Conservation (phyloP, 2,329 filamentous ascomycete species). For the Xylariaceae sp. region DNA sequence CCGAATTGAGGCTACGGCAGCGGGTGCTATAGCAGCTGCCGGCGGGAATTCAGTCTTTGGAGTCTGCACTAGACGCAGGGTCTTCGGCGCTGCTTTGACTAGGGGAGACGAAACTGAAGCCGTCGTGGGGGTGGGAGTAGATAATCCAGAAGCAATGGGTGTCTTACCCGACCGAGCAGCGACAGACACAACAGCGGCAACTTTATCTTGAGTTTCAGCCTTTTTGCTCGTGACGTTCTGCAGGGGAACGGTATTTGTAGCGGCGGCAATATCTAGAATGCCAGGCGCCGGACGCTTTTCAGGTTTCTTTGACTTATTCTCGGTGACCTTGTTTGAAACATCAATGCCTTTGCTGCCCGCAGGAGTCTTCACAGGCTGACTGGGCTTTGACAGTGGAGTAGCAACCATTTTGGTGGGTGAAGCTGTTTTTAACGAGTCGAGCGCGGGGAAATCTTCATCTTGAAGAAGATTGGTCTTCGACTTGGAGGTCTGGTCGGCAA, state of each 20-base stretch:
- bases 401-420: constrained; percentile 33
- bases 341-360: constrained; percentile 29
- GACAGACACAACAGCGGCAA: constrained; percentile 13
- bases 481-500: constrained; percentile 37
- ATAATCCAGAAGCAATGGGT: constrained; percentile 40
- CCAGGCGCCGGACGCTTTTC: constrained; percentile 37
- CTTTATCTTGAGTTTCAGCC: constrained; percentile 21
- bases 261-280: constrained; percentile 45
- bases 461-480: constrained; percentile 40
- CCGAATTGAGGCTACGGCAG: constrained; percentile 29
- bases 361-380: constrained; percentile 27
- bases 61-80: constrained; percentile 63
- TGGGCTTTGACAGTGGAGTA: constrained; percentile 30
- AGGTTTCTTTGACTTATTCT: constrained; percentile 22
- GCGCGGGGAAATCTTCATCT: constrained; percentile 58
- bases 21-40: constrained; percentile 28
- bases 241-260: constrained; percentile 28
- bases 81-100: constrained; percentile 53
- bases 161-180: constrained; percentile 33
- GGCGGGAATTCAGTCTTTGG: constrained; percentile 55
- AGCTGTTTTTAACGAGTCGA: constrained; percentile 42
- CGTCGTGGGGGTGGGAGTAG: constrained; percentile 41
- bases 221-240: constrained; percentile 26
- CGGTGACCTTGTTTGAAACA: constrained; percentile 18
- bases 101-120: constrained; percentile 50